Evolutionary conservation across 495 filamentous ascomycete genomes (phyloP).

Genomic region (Hyaloscypha hepaticicola): DNA sequence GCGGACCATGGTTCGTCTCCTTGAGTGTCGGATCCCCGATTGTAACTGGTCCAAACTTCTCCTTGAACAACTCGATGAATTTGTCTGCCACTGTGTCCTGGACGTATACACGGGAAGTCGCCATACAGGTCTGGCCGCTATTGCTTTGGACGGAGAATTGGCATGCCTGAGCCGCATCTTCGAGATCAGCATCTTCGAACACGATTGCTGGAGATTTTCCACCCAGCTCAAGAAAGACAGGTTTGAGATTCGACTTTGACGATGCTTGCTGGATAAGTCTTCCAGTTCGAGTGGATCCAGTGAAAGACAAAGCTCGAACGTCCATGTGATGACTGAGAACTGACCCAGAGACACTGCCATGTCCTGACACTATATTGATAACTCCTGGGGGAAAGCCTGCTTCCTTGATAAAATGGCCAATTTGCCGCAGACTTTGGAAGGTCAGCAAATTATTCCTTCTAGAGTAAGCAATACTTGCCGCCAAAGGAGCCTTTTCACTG

Average conservation of each 20-base stretch:
- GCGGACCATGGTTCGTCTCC: conserved; percentile 85
- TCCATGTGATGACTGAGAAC: conserved; percentile 93
- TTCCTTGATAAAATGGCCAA: conserved; percentile 74
- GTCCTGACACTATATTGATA: conserved; percentile 88
- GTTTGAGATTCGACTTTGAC: conserved; percentile 91
- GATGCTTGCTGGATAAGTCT: conserved; percentile 92
- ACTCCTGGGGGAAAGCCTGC: conserved; percentile 95
- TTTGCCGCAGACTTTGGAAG: conserved; percentile 69
- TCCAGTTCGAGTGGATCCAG: conserved; percentile 85
- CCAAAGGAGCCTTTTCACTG: conserved; percentile 72
- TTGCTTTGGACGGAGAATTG: conserved; percentile 98
- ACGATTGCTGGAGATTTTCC: conserved; percentile 98
- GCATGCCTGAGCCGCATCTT: conserved; percentile 90
- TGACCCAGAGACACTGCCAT: conserved; percentile 82
- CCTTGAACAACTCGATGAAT: conserved; percentile 21
- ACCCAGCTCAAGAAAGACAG: conserved; percentile 94
- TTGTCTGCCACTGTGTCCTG: conserved; percentile 19
- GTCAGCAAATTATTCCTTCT: conserved; percentile 87
- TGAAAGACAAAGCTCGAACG: conserved; percentile 96
- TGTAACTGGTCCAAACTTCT: conserved; percentile 53
- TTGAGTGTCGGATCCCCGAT: conserved; percentile 86
- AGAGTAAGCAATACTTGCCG: conserved; percentile 57
- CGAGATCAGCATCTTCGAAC: conserved; percentile 92
- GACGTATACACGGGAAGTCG: conserved; percentile 55
- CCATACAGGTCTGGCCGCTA: conserved; percentile 97